Evolutionary conservation across 1,284 basidiomycete genomes (phyloP), one percentile per base, ranked within the genome.

Genomic region (Rhodofomes roseus): DNA sequence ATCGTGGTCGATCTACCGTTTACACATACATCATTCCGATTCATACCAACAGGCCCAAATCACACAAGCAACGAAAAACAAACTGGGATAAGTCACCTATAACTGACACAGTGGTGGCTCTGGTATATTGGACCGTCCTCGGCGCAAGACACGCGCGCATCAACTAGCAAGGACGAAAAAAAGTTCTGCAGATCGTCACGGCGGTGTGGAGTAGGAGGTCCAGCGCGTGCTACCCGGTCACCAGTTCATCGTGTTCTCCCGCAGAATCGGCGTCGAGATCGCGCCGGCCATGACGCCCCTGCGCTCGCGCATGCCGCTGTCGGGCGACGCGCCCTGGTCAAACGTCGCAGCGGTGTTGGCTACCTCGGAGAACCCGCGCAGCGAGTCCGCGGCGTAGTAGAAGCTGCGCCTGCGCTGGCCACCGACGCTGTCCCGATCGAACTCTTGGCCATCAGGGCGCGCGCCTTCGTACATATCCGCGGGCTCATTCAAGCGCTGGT

Each of bases 371-470:
- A 72, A 84, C 2, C 86, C 87, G 37, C 87, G 76, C 70, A 93
- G 72, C 62, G 85, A 87, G 71, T 92, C 90, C 74, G 92, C 90
- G 2, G 90, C 90, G 69, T 84, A 93, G 73, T 92, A 93, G 78
- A 92, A 93, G 65, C 87, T 90, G 59, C 89, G 73, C 56, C 90
- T 75, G 55, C 90, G 78, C 71, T 83, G 81, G 8, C 84, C 87
- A 25, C 89, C 89, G 2, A 90, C 72, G 60, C 81, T 86, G 67
- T 91, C 89, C 66, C 84, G 81, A 69, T 91, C 87, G 67, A 91
- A 90, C 51, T 90, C 84, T 57, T 86, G 78, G 22, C 85, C 83
- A 0, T 80, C 79, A 0, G 82, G 85, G n/a, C 81, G 77, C 12
- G 73, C 69, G 39, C 81, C 82, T 29, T 69, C 64, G 36, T 64